Conservation (phyloP, 2,329 filamentous ascomycete genomes). For the Neopestalotiopsis sp. region DNA sequence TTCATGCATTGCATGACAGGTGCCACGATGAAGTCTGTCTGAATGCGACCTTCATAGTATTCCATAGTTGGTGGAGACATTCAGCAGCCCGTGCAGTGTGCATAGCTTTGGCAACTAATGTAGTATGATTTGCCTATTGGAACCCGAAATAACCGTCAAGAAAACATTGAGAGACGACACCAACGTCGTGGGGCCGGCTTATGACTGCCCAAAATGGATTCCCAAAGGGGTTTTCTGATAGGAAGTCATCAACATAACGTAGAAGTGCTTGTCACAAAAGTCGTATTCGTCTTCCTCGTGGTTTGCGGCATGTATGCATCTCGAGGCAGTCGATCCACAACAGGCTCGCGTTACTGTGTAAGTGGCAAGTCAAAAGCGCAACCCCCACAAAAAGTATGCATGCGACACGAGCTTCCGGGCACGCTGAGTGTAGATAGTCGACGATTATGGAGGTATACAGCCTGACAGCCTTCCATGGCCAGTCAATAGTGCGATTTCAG, state of each 20-base stretch:
- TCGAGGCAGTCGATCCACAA: neutral
- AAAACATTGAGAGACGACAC: neutral
- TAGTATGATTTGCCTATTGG: slow-evolving; percentile 1
- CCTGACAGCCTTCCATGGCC: neutral
- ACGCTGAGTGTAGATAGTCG: neutral
- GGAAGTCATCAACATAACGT: neutral
- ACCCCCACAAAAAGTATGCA: slow-evolving; percentile 11
- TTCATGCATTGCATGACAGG: neutral
- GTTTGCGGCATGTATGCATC: neutral
- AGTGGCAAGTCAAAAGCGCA: neutral
- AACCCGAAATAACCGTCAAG: neutral
- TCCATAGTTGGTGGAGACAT: neutral
- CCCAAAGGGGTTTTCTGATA: neutral
- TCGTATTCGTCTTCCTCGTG: neutral
- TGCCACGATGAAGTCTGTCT: neutral
- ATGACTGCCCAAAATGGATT: slow-evolving; percentile 1
- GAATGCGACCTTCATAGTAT: too few relatives aligned
- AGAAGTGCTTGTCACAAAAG: neutral
- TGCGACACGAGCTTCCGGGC: slow-evolving; percentile 11
- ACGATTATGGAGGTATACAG: neutral
- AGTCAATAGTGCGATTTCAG: neutral
- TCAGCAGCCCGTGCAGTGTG: neutral
- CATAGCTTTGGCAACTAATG: neutral
- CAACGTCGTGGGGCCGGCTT: neutral
- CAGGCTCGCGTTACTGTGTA: neutral